A percentile compares a stretch with the other conserved stretches of the same genome.
Conservation (phyloP, 2,329 filamentous ascomycete genomes). For the Fusarium sp. region DNA sequence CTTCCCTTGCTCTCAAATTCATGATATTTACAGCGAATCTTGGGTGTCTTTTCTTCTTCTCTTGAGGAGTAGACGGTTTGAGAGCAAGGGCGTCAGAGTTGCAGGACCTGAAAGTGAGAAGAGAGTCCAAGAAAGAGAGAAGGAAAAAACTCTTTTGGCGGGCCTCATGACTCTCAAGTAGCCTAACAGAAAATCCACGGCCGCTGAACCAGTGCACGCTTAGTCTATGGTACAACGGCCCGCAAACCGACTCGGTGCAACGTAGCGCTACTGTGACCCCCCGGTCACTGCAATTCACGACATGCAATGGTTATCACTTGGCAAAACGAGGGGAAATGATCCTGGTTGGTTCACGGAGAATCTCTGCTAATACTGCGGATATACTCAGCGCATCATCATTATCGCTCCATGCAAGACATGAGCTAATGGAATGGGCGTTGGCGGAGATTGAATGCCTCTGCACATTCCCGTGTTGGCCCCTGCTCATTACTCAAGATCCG, state of each 20-base stretch:
- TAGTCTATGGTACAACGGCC: constrained; percentile 9
- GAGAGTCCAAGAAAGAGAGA: not conserved
- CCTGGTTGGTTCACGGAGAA: constrained; percentile 1
- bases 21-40: constrained; percentile 2
- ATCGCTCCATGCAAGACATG: constrained; percentile 1
- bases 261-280: constrained; percentile 3
- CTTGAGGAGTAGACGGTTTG: not conserved
- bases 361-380: not conserved
- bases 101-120: not conserved
- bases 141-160: constrained; percentile 15
- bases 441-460: constrained; percentile 15
- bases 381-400: not conserved
- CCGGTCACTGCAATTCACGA: not conserved
- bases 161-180: constrained; percentile 23
- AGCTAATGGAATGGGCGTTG: constrained; percentile 18
- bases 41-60: not conserved
- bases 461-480: constrained; percentile 6
- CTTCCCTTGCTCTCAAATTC: constrained; percentile 14
- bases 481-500: constrained; percentile 2
- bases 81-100: not conserved
- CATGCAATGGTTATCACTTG: constrained; percentile 11
- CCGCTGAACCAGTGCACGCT: constrained; percentile 9
- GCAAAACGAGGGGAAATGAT: not conserved
- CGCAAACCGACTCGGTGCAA: constrained; percentile 21
- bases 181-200: constrained; percentile 11